Evolutionary conservation across 1,139 yeast genomes (phyloP).

Genomic region (Protomyces gravidus): DNA sequence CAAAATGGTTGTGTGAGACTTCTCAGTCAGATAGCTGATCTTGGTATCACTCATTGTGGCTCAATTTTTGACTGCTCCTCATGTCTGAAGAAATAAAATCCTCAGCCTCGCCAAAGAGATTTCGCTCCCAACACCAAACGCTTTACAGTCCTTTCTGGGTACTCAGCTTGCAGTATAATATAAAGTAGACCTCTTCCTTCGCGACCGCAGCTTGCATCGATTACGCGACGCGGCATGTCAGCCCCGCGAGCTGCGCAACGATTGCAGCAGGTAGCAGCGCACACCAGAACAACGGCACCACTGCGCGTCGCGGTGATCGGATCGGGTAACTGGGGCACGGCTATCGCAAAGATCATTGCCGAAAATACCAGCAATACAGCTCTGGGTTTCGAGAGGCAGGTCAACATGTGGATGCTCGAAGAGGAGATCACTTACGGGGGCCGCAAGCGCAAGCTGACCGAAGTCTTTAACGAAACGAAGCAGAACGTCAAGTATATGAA

Average conservation of each 20-base stretch:
- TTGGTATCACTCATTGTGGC: too few relatives aligned
- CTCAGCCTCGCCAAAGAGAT: too few relatives aligned
- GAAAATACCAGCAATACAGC: constrained; percentile 73
- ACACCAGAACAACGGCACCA: constrained; percentile 15
- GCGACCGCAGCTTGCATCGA: too few relatives aligned
- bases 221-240: too few relatives aligned
- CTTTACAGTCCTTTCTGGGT: too few relatives aligned
- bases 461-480: constrained; percentile 77
- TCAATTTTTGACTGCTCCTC: too few relatives aligned
- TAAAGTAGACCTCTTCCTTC: too few relatives aligned
- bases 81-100: too few relatives aligned
- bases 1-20: too few relatives aligned
- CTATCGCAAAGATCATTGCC: constrained; percentile 88
- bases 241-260: constrained; percentile 3
- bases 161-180: too few relatives aligned
- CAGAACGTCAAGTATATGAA: constrained; percentile 86
- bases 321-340: constrained; percentile 69
- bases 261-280: constrained; percentile 11
- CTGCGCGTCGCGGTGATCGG: constrained; percentile 43
- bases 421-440: constrained; percentile 53
- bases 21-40: too few relatives aligned
- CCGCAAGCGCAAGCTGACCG: constrained; percentile 58
- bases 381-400: constrained; percentile 55
- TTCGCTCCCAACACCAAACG: too few relatives aligned
- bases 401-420: constrained; percentile 93